These are phyloP conservation scores for Globisporangium ultimum DNA, from an alignment of 352 stramenopile species.

Conservation along the genomic window DNA sequence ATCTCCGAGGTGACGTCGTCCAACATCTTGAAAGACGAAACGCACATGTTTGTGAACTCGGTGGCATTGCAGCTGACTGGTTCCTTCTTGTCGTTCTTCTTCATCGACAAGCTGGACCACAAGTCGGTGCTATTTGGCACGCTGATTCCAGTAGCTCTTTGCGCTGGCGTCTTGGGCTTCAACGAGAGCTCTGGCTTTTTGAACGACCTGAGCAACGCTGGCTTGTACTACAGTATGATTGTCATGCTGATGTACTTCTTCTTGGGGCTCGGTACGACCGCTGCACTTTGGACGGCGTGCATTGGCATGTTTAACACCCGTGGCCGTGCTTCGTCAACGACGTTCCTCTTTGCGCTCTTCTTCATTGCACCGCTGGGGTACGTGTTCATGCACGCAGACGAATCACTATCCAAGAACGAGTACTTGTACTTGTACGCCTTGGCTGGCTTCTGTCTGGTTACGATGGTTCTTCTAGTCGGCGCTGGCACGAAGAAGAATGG, in stretches of 20 bases:
- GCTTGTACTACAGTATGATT: conserved; percentile 55
- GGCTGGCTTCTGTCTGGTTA: conserved; percentile 33
- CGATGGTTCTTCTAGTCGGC: conserved; percentile 41
- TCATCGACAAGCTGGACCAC: conserved; percentile 78
- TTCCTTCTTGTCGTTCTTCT: conserved; percentile 66
- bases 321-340: conserved; percentile 44
- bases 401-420: conserved; percentile 33
- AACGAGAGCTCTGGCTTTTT: conserved; percentile 54
- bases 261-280: conserved; percentile 60
- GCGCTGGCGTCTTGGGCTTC: conserved; percentile 47
- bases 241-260: conserved; percentile 77
- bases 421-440: conserved; percentile 60
- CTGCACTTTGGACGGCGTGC: conserved; percentile 55
- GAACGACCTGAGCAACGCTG: conserved; percentile 28
- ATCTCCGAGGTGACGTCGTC: conserved; percentile 33
- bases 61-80: conserved; percentile 55
- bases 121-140: conserved; percentile 68
- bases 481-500: conserved; percentile 61
- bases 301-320: conserved; percentile 65
- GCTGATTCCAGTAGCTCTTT: conserved; percentile 51
- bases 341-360: conserved; percentile 55
- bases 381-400: conserved; percentile 50
- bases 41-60: conserved; percentile 52
- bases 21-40: conserved; percentile 32
- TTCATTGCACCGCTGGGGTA: conserved; percentile 47